phyloP scores from a whole-genome alignment of 495 filamentous ascomycete species.

The Aspergillus ostianus region DNA sequence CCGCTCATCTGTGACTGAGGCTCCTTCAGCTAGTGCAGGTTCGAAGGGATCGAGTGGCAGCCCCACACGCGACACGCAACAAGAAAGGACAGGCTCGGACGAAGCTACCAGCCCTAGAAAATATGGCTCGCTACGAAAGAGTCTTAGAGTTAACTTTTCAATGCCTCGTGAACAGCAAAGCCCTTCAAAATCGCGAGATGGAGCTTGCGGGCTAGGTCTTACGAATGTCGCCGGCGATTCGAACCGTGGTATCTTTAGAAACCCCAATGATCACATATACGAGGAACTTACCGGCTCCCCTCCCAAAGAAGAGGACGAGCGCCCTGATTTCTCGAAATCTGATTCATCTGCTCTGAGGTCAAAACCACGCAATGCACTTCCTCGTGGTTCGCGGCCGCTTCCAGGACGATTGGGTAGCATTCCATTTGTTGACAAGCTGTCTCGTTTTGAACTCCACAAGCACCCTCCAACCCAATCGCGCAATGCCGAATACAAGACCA shows the following conservation, averaged over 20 bases:
- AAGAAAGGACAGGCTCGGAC: constrained; percentile 3
- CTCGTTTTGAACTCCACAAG: constrained; percentile 70
- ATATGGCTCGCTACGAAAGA: constrained; percentile 31
- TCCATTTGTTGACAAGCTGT: constrained; percentile 54
- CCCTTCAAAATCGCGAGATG: constrained; percentile 10
- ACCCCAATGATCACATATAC: constrained; percentile 80
- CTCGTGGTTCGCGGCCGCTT: constrained; percentile 47
- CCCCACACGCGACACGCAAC: not conserved
- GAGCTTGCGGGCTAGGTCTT: constrained; percentile 25
- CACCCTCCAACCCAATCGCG: constrained; percentile 75
- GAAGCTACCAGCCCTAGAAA: constrained; percentile 14
- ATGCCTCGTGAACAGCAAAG: constrained; percentile 33
- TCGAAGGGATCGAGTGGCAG: not conserved
- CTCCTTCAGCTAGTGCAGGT: constrained; percentile 36
- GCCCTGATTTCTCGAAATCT: constrained; percentile 34
- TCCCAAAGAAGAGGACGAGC: constrained; percentile 28
- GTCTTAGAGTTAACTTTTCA: constrained; percentile 44
- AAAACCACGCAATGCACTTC: constrained; percentile 57
- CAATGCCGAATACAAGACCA: constrained; percentile 69
- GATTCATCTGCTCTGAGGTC: constrained; percentile 52
- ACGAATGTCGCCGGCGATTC: constrained; percentile 40
- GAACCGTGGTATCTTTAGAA: constrained; percentile 46
- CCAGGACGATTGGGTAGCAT: constrained; percentile 41
- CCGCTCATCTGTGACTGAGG: constrained; percentile 46
- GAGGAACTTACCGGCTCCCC: constrained; percentile 66